phyloP scores from a whole-genome alignment of 1,284 basidiomycete genomes.

The Moesziomyces sp. region DNA sequence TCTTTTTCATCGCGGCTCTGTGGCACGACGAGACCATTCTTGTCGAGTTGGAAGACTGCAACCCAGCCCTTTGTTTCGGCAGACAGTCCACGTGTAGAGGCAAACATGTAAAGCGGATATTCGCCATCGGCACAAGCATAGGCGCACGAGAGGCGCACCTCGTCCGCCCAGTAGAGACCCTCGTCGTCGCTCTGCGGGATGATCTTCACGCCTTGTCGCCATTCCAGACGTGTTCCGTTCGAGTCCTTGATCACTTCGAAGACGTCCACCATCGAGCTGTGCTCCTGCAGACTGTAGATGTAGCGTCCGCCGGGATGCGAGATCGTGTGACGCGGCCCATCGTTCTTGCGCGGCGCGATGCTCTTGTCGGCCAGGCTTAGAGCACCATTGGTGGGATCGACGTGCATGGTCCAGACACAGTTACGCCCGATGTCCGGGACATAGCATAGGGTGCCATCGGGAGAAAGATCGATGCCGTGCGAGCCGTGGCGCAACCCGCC shows the following conservation, averaged over 20 bases:
- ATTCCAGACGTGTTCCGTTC: slow-evolving; percentile 40
- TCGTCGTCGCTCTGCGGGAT: slow-evolving; percentile 55
- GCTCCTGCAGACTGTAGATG: slow-evolving; percentile 68
- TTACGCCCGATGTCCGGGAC: slow-evolving; percentile 66
- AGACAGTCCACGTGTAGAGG: slow-evolving; percentile 68
- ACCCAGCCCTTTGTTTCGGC: slow-evolving; percentile 66
- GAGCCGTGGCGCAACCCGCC: slow-evolving; percentile 52
- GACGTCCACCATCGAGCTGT: slow-evolving; percentile 62
- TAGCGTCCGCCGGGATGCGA: slow-evolving; percentile 68
- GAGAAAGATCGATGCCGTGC: slow-evolving; percentile 29
- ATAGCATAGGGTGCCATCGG: slow-evolving; percentile 22
- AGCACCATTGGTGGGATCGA: slow-evolving; percentile 53
- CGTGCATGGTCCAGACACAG: slow-evolving; percentile 68
- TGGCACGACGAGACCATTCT: slow-evolving; percentile 52
- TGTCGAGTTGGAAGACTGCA: slow-evolving; percentile 64
- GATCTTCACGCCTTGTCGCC: slow-evolving; percentile 63
- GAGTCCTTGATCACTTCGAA: slow-evolving; percentile 50
- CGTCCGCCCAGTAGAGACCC: slow-evolving; percentile 67
- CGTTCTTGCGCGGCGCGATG: slow-evolving; percentile 66
- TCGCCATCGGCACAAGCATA: slow-evolving; percentile 4
- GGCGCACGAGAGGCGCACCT: slow-evolving; percentile 67
- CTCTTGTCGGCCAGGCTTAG: slow-evolving; percentile 66
- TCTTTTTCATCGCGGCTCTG: slow-evolving; percentile 6
- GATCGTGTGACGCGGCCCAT: slow-evolving; percentile 69
- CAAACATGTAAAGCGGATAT: slow-evolving; percentile 62